Conservation (phyloP, 805 yeast species). For the Huiozyma sinensis region DNA sequence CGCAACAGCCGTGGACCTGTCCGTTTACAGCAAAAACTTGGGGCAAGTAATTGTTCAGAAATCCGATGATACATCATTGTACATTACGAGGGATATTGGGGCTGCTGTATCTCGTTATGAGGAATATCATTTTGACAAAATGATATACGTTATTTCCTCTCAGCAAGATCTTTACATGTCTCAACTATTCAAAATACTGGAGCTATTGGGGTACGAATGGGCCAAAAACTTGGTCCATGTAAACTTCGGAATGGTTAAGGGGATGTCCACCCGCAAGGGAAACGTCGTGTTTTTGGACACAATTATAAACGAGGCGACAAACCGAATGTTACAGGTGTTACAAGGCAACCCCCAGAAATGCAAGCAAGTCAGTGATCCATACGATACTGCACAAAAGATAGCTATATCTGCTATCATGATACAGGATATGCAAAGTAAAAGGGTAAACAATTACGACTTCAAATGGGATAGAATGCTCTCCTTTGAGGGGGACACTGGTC, state of each 20-base stretch:
- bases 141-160: slow-evolving; percentile 90
- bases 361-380: slow-evolving; percentile 88
- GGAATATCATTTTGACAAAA: slow-evolving; percentile 78
- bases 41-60: slow-evolving; percentile 91
- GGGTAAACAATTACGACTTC: slow-evolving; percentile 91
- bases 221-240: slow-evolving; percentile 70
- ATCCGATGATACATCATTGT: slow-evolving; percentile 89
- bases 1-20: slow-evolving; percentile 78
- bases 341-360: slow-evolving; percentile 82
- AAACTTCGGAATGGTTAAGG: slow-evolving; percentile 95
- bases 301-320: slow-evolving; percentile 86
- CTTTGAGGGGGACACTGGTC: slow-evolving; percentile 98
- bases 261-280: slow-evolving; percentile 97
- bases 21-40: slow-evolving; percentile 75
- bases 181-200: slow-evolving; percentile 88
- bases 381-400: slow-evolving; percentile 84
- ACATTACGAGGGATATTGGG: slow-evolving; percentile 92
- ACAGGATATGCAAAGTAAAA: slow-evolving; percentile 97
- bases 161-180: slow-evolving; percentile 94
- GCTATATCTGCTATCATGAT: slow-evolving; percentile 98
- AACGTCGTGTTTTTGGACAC: slow-evolving; percentile 96
- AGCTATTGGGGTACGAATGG: slow-evolving; percentile 86
- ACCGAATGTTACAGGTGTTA: slow-evolving; percentile 95
- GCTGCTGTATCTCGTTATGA: slow-evolving; percentile 89
- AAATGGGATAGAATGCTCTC: slow-evolving; percentile 98